Conservation (phyloP, 257 asterid species). For the Gentiana dahurica region DNA sequence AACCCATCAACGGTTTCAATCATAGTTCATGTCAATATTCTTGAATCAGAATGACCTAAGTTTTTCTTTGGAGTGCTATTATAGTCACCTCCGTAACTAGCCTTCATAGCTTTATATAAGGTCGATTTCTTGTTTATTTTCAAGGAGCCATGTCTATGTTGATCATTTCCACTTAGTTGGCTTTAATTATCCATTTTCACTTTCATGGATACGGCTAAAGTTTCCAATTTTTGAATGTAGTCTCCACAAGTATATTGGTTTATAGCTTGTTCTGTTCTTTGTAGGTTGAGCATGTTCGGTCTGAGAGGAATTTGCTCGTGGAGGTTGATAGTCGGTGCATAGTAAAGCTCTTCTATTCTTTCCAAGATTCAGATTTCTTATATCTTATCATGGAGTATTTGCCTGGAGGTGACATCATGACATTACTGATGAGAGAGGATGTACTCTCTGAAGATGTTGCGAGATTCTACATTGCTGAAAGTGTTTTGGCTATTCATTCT, state of each 20-base stretch:
- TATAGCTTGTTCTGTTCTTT: conserved; percentile 5
- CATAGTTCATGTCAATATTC: too few relatives aligned
- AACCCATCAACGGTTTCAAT: too few relatives aligned
- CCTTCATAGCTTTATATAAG: too few relatives aligned
- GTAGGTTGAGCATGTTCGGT: conserved; percentile 97
- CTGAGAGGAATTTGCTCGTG: conserved; percentile 94
- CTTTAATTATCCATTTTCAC: too few relatives aligned
- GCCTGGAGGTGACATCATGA: conserved; percentile 99
- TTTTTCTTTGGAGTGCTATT: too few relatives aligned
- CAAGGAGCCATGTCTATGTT: too few relatives aligned
- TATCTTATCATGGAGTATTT: conserved; percentile 96
- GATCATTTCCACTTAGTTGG: too few relatives aligned
- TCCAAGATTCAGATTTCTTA: conserved; percentile 87
- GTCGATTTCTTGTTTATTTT: too few relatives aligned
- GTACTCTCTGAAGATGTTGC: conserved; percentile 81
- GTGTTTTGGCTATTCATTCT: conserved; percentile 82
- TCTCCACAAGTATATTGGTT: not conserved
- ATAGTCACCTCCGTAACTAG: too few relatives aligned
- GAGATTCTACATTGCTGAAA: conserved; percentile 87
- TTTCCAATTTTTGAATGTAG: not conserved
- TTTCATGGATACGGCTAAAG: too few relatives aligned
- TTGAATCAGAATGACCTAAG: too few relatives aligned
- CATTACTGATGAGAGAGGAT: conserved; percentile 91
- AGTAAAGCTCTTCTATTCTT: conserved; percentile 86
- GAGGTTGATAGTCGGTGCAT: conserved; percentile 98